Evolutionary conservation across 2,329 filamentous ascomycete genomes (phyloP).

Genomic region (Elsinoe necatrix): DNA sequence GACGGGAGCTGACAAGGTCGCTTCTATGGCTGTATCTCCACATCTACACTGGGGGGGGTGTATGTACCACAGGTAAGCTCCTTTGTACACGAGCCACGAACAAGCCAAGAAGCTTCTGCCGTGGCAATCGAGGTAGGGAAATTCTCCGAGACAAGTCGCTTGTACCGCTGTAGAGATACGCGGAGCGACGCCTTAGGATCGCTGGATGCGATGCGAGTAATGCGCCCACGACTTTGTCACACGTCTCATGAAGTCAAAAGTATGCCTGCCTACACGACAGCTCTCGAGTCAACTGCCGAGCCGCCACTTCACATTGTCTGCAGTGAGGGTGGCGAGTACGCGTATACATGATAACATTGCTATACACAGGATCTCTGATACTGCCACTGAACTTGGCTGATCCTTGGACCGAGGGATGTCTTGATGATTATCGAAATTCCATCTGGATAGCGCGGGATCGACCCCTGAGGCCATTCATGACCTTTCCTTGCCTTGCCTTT

Average conservation of each 20-base stretch:
- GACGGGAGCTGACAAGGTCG: background rate
- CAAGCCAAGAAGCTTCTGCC: slow-evolving; percentile 5
- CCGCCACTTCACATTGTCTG: background rate
- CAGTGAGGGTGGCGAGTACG: background rate
- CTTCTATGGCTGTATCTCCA: background rate
- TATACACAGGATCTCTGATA: background rate
- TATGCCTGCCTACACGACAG: background rate
- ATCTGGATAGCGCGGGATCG: background rate
- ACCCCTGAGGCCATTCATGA: background rate
- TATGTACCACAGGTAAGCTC: background rate
- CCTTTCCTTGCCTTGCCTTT: background rate
- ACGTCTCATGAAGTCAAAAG: background rate
- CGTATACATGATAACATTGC: background rate
- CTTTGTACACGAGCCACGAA: background rate
- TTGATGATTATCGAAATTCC: background rate
- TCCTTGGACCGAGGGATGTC: slow-evolving; percentile 3
- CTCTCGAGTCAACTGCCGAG: background rate
- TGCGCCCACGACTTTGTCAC: background rate
- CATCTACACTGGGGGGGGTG: background rate
- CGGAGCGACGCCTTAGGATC: background rate
- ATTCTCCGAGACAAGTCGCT: slow-evolving; percentile 7
- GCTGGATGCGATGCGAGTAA: slow-evolving; percentile 2
- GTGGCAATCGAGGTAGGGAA: background rate
- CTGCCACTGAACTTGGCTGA: background rate
- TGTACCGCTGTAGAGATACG: background rate